Conservation (phyloP, 208 protist genomes). For the Trypanosoma vivax region DNA sequence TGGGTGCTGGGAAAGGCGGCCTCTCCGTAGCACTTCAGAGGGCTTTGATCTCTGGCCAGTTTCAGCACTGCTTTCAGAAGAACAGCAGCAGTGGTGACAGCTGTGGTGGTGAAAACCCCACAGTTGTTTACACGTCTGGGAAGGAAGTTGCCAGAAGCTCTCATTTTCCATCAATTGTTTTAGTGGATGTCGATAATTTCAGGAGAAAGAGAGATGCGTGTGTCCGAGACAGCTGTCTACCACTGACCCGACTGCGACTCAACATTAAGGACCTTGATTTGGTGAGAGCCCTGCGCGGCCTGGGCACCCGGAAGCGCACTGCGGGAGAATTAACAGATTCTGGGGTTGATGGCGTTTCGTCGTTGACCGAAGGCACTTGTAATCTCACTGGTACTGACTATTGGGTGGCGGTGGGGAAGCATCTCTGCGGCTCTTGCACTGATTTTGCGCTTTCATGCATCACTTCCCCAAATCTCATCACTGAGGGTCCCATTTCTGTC, state of each 20-base stretch:
- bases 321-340: not conserved
- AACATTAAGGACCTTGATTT: slow-evolving; percentile 75
- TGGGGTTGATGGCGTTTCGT: no score
- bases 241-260: slow-evolving; percentile 53
- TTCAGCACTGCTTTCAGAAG: not conserved
- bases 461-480: slow-evolving; percentile 18
- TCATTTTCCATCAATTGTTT: slow-evolving; percentile 23
- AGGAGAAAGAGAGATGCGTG: slow-evolving; percentile 63
- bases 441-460: slow-evolving; percentile 73
- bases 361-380: not conserved
- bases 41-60: slow-evolving; percentile 16
- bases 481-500: slow-evolving; percentile 6
- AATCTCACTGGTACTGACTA: not conserved
- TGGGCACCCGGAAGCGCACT: not conserved
- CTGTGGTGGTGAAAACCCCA: no score
- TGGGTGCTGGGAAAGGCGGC: slow-evolving; percentile 72
- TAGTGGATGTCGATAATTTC: slow-evolving; percentile 66
- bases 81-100: not conserved
- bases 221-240: slow-evolving; percentile 37
- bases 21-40: slow-evolving; percentile 60
- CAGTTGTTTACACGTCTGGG: no score
- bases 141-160: not conserved
- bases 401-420: slow-evolving; percentile 64
- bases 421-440: slow-evolving; percentile 72
- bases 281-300: slow-evolving; percentile 25